Evolutionary conservation across 257 asterid genomes (phyloP).

Genomic region (Fraxinus americana): DNA sequence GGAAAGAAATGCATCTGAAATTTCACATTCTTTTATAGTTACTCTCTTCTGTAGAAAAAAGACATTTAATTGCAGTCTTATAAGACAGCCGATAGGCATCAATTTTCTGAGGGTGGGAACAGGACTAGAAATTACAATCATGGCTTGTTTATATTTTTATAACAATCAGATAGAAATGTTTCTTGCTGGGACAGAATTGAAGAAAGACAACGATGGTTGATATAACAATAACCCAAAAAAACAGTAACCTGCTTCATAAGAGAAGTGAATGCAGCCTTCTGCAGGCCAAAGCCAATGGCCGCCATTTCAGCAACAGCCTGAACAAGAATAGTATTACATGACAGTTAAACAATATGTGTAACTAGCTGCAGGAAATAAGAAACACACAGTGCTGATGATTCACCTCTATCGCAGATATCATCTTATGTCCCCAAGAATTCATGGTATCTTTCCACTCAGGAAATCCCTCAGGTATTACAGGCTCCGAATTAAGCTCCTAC

Average conservation of each 20-base stretch:
- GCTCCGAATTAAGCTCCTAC: constrained; percentile 93
- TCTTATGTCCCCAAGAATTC: constrained; percentile 95
- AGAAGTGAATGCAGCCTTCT: constrained; percentile 92
- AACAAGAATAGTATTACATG: constrained; percentile 25
- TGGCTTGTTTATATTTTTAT: background rate
- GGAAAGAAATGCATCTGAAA: constrained; percentile 13
- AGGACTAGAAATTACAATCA: constrained; percentile 3
- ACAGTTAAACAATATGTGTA: constrained; percentile 12
- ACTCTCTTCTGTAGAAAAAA: constrained; percentile 3
- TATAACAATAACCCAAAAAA: background rate
- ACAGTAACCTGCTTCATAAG: constrained; percentile 82
- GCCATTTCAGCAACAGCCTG: constrained; percentile 99
- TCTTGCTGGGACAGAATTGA: constrained; percentile 16
- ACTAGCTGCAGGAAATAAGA: constrained; percentile 14
- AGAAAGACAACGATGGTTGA: constrained; percentile 19
- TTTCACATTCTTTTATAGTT: background rate
- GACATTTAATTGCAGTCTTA: background rate
- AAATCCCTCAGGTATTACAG: constrained; percentile 94
- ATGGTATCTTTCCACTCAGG: constrained; percentile 88
- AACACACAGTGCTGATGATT: constrained; percentile 24
- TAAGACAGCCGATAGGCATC: constrained; percentile 2
- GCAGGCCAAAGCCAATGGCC: constrained; percentile 91
- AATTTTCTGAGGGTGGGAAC: constrained; percentile 8
- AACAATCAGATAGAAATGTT: background rate
- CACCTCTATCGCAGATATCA: constrained; percentile 91